Conservation (phyloP, 140 eudicot species). For the Anethum foeniculum region DNA sequence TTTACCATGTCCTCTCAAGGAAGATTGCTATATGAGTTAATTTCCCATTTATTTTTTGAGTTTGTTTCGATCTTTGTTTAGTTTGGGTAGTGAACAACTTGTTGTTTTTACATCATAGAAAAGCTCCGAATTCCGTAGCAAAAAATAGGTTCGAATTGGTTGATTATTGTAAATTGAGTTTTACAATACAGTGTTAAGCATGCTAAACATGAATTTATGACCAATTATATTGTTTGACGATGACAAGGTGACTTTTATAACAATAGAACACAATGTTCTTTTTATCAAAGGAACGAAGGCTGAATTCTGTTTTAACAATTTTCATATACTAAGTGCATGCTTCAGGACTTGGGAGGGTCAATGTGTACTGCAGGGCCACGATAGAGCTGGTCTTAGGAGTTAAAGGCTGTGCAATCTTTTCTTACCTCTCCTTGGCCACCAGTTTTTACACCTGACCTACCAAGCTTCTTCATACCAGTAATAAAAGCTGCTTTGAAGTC, state of each 20-base stretch:
- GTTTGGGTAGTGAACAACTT: background rate
- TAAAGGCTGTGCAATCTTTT: slow-evolving; percentile 59
- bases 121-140: no score
- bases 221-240: background rate
- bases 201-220: background rate
- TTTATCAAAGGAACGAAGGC: background rate
- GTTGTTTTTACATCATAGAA: background rate
- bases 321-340: background rate
- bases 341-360: background rate
- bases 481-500: slow-evolving; percentile 56
- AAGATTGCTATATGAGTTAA: no score
- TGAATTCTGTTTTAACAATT: background rate
- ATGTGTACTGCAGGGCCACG: background rate
- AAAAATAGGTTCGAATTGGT: background rate
- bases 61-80: no score
- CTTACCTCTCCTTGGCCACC: slow-evolving; percentile 74
- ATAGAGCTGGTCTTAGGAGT: slow-evolving; percentile 10
- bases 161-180: no score
- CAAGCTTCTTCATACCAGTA: slow-evolving; percentile 77
- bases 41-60: no score
- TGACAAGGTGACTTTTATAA: background rate
- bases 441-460: slow-evolving; percentile 51
- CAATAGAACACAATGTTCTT: background rate
- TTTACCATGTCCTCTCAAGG: no score
- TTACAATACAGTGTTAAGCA: background rate